Conservation (phyloP, 768 basidiomycete genomes). For the Omphalotus guepiniiformis region DNA sequence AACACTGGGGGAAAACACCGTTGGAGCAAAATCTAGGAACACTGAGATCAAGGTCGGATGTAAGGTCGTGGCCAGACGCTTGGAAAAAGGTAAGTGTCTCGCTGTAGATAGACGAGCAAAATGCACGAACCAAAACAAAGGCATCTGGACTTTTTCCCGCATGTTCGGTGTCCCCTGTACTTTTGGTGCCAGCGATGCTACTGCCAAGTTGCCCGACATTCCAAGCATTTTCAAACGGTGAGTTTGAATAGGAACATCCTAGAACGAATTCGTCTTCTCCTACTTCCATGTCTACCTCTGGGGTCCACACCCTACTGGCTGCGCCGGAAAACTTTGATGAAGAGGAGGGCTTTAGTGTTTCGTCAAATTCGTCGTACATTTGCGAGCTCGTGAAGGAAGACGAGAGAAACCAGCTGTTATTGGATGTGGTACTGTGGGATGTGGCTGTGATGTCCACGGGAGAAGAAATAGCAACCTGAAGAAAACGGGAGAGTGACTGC, state of each 20-base stretch:
- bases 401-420: conserved; percentile 56
- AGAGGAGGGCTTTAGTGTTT: conserved; percentile 31
- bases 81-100: conserved; percentile 13
- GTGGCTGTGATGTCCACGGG: conserved; percentile 10
- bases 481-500: conserved; percentile 65
- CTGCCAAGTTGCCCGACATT: too few species aligned
- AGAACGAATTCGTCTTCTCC: not conserved
- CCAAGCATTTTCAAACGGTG: conserved; percentile 8
- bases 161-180: too few species aligned
- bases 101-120: too few species aligned
- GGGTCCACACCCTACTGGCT: not conserved
- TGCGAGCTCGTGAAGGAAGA: conserved; percentile 50
- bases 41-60: conserved; percentile 77
- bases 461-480: conserved; percentile 41
- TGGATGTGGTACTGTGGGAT: conserved; percentile 15
- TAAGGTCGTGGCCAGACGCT: conserved; percentile 73
- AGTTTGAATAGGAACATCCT: too few species aligned
- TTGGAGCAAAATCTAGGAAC: conserved; percentile 83
- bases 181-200: too few species aligned
- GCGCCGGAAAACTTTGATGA: not conserved
- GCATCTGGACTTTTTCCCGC: too few species aligned
- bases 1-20: conserved; percentile 70
- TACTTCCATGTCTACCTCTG: conserved; percentile 1
- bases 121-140: too few species aligned
- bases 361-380: conserved; percentile 53